Evolutionary conservation across 768 basidiomycete genomes (phyloP), one percentile per base, ranked within the genome.

Genomic region (Rhodotorula taiwanensis): DNA sequence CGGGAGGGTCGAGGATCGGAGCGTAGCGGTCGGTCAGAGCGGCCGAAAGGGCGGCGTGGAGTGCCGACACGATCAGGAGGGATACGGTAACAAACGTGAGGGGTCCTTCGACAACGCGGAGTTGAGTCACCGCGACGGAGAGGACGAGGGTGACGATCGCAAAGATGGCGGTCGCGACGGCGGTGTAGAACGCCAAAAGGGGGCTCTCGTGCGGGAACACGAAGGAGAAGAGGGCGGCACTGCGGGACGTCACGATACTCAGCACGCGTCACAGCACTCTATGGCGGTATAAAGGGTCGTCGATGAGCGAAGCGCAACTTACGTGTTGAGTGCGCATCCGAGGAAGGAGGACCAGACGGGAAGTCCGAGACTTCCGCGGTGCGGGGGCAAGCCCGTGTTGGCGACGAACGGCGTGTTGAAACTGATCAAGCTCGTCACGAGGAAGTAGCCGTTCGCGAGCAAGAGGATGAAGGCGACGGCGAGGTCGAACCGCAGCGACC

Each of bases 131-230:
- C 10, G 58, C 36, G 50, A 70, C 20, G 50, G 36, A 25, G 57
- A 70, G 36, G 64, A 70, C 65, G 48, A 70, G 58, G 14, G 53
- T 23, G 21, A 57, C 3, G 42, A 62, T 45, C 3, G 57, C 52
- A 39, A 58, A 53, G 43, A 60, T 7, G 39, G 58, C 34, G 23
- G 41, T 44, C 5, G 20, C 27, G 56, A 62, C 5, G 7, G 68
- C 44, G 23, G 68, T 70, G 58, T 53, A 65, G 49, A 52, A 51
- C 1, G 63, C 50, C 15, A 69, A 44, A 39, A 47, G n/a, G 20
- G 67, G 67, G 20, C 51, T 51, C 30, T 69, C 67, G 58, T 62
- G 55, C 20, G 67, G 62, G 62, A 55, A 57, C 41, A 59, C 42
- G 62, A 64, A 64, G 41, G 59, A 25, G 30, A 69, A 48, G 28